phyloP scores from a whole-genome alignment of 352 stramenopile species.

The Thraustochytrium striatum region DNA sequence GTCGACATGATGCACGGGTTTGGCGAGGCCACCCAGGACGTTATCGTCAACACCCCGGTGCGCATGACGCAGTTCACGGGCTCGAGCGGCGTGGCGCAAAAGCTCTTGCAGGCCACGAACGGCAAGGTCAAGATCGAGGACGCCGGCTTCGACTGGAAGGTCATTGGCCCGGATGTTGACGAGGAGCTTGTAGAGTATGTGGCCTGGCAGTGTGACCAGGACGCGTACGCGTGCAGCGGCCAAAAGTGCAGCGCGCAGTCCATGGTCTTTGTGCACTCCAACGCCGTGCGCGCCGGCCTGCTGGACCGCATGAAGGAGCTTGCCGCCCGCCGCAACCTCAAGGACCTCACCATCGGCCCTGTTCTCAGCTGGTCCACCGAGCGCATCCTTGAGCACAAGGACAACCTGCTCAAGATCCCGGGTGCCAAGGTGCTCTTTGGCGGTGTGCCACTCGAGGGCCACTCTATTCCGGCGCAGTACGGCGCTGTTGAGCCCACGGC shows the following conservation, averaged over 20 bases:
- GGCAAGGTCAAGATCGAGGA: conserved; percentile 92
- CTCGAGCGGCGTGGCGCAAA: conserved; percentile 84
- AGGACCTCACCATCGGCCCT: conserved; percentile 90
- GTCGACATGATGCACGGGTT: conserved; percentile 94
- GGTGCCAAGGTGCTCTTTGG: conserved; percentile 90
- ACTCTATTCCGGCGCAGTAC: conserved; percentile 90
- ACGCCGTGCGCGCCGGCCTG: conserved; percentile 72
- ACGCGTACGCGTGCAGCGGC: conserved; percentile 90
- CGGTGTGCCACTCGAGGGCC: conserved; percentile 81
- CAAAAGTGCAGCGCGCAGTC: conserved; percentile 98
- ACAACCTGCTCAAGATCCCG: conserved; percentile 82
- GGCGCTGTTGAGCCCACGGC: conserved; percentile 93
- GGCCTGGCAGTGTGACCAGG: conserved; percentile 94
- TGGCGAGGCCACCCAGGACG: conserved; percentile 84
- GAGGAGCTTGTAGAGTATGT: conserved; percentile 89
- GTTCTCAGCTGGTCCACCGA: conserved; percentile 94
- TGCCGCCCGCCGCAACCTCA: conserved; percentile 78
- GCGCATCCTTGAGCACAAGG: conserved; percentile 85
- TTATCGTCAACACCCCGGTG: conserved; percentile 86
- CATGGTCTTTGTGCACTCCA: conserved; percentile 96
- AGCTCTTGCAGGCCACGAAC: conserved; percentile 81
- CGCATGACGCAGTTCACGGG: conserved; percentile 96
- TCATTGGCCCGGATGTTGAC: conserved; percentile 85
- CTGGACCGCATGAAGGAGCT: conserved; percentile 84
- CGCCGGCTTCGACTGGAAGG: conserved; percentile 98